These are phyloP conservation scores for Truncatella angustata DNA, from an alignment of 2,329 filamentous ascomycete species.

Conservation along the genomic window DNA sequence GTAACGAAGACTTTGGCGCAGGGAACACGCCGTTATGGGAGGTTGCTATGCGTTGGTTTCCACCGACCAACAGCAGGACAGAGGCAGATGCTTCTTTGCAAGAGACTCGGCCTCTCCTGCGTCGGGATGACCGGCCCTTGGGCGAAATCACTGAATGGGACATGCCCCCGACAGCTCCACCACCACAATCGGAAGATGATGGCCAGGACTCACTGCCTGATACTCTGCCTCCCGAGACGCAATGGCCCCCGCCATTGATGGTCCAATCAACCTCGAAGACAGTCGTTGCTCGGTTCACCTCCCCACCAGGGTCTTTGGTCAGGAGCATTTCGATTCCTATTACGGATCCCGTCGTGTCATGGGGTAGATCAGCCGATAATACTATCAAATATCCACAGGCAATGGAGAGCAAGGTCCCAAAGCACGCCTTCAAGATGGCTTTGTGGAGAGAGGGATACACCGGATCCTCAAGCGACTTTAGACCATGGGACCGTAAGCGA, in stretches of 20 bases:
- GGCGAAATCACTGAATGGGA: conserved; percentile 26
- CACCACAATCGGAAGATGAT: conserved; percentile 19
- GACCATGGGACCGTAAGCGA: conserved; percentile 52
- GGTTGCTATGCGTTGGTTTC: conserved; percentile 58
- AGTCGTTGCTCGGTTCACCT: conserved; percentile 64
- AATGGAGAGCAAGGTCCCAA: conserved; percentile 72
- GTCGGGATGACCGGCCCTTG: conserved; percentile 21
- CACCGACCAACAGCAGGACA: conserved; percentile 34
- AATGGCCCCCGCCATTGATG: conserved; percentile 14
- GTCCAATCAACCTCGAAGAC: conserved; percentile 28
- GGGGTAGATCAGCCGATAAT: conserved; percentile 71
- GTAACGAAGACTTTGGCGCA: conserved; percentile 53
- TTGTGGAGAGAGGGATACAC: conserved; percentile 67
- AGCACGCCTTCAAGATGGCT: conserved; percentile 75
- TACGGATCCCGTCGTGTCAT: conserved; percentile 66
- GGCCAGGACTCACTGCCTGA: conserved; percentile 31
- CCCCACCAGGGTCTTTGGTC: conserved; percentile 64
- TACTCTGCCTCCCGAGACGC: conserved; percentile 34
- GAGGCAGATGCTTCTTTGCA: conserved; percentile 16
- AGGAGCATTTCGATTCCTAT: conserved; percentile 63
- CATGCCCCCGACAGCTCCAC: conserved; percentile 20
- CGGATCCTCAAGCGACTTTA: conserved; percentile 54
- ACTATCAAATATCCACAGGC: conserved; percentile 63
- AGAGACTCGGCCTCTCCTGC: conserved; percentile 20
- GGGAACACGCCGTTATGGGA: conserved; percentile 52